A percentile compares a stretch with the other conserved stretches of the same genome.
phyloP scores from a whole-genome alignment of 352 stramenopile genomes.

The Saprolegnia parasitica region DNA sequence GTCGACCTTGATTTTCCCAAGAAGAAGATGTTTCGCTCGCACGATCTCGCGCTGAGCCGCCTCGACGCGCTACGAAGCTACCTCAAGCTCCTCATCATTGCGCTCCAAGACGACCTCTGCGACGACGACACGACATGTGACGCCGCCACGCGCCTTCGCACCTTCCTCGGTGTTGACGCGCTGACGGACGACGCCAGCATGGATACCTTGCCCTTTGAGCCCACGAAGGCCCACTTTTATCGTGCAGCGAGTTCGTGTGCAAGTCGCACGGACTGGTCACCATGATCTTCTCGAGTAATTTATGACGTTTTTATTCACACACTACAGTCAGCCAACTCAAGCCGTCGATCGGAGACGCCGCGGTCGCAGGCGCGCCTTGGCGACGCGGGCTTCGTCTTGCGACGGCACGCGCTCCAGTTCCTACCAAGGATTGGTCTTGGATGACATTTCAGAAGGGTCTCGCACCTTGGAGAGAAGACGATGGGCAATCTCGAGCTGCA shows the following conservation, averaged over 20 bases:
- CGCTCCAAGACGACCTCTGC: not conserved
- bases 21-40: not conserved
- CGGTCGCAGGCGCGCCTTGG: not conserved
- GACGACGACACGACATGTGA: not conserved
- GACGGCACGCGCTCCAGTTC: slow-evolving; percentile 9
- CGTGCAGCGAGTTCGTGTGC: not conserved
- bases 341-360: not conserved
- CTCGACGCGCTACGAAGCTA: not conserved
- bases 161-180: not conserved
- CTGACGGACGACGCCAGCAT: too few relatives aligned
- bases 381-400: not conserved
- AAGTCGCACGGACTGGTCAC: not conserved
- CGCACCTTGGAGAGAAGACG: slow-evolving; percentile 16
- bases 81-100: not conserved
- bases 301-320: not conserved
- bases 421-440: not conserved
- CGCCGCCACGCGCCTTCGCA: not conserved
- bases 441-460: not conserved
- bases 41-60: not conserved
- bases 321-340: not conserved
- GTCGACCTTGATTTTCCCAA: not conserved
- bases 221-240: not conserved
- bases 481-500: slow-evolving; percentile 17
- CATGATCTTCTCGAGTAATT: too few relatives aligned
- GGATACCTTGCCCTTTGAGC: not conserved